phyloP scores from a whole-genome alignment of 345 rosid genomes.

The Kernera saxatilis region DNA sequence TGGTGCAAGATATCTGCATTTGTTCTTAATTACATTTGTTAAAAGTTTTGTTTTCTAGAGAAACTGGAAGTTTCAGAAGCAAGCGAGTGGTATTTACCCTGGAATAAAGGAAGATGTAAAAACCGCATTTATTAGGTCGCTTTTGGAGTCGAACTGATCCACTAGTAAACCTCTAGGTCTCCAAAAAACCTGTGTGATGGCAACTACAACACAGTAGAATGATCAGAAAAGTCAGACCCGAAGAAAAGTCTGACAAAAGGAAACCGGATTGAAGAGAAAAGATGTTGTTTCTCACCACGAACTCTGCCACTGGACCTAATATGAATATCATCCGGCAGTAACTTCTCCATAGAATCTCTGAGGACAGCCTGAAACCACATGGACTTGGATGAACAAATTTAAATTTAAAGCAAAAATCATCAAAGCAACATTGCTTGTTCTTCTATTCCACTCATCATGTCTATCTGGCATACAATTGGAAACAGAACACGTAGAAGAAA shows the following conservation, averaged over 20 bases:
- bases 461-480: background rate
- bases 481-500: background rate
- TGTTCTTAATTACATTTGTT: background rate
- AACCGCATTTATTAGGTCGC: slow-evolving; percentile 84
- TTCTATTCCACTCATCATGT: background rate
- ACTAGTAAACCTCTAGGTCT: slow-evolving; percentile 87
- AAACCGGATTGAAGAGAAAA: background rate
- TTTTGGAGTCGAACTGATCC: slow-evolving; percentile 93
- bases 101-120: slow-evolving; percentile 89
- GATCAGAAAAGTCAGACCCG: background rate
- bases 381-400: background rate
- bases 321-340: slow-evolving; percentile 82
- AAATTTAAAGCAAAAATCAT: background rate
- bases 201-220: slow-evolving; percentile 51
- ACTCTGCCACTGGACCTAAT: slow-evolving; percentile 78
- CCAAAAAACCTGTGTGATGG: slow-evolving; percentile 91
- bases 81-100: slow-evolving; percentile 44
- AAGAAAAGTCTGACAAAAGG: background rate
- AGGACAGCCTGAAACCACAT: slow-evolving; percentile 62
- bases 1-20: slow-evolving; percentile 92
- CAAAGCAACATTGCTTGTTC: background rate
- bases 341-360: slow-evolving; percentile 56
- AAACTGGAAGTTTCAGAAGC: background rate
- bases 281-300: slow-evolving; percentile 54
- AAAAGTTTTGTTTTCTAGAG: background rate